Evolutionary conservation across 2,329 filamentous ascomycete genomes (phyloP).

Genomic region (Aspergillus sergii): DNA sequence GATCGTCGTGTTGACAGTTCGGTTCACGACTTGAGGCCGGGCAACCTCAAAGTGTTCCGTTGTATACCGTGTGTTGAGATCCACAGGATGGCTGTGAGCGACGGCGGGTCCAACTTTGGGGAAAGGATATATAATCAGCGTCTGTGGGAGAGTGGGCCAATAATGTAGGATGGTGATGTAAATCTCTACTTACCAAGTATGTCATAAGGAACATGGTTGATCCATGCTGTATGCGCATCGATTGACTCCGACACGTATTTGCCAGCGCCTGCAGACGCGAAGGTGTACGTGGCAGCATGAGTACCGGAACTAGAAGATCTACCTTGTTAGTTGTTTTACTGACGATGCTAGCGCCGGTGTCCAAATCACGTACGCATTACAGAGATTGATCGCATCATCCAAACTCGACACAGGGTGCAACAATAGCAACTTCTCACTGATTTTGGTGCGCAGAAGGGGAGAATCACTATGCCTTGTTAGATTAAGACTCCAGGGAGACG

Average conservation of each 20-base stretch:
- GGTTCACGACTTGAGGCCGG: constrained; percentile 46
- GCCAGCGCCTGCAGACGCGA: constrained; percentile 51
- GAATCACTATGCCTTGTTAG: constrained; percentile 19
- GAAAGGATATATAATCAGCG: neutral
- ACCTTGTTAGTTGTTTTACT: neutral
- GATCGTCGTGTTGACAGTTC: constrained; percentile 18
- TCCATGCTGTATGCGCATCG: constrained; percentile 51
- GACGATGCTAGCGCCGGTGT: neutral
- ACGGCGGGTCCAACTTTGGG: constrained; percentile 24
- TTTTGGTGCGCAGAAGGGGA: constrained; percentile 42
- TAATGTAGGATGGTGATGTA: no score
- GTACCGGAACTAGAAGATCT: constrained; percentile 25
- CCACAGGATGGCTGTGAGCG: constrained; percentile 39
- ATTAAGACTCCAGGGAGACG: constrained; percentile 14
- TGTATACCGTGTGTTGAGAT: constrained; percentile 46
- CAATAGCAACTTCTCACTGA: constrained; percentile 46
- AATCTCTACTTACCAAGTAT: constrained; percentile 49
- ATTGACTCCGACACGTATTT: constrained; percentile 65
- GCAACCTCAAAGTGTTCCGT: constrained; percentile 48
- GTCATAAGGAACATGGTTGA: constrained; percentile 61
- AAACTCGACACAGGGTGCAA: constrained; percentile 54
- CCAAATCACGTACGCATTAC: constrained; percentile 34
- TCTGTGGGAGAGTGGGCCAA: no score
- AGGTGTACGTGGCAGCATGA: constrained; percentile 56
- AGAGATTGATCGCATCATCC: constrained; percentile 57